A percentile compares a stretch with the other conserved stretches of the same genome.
Evolutionary conservation across 768 basidiomycete genomes (phyloP).

Genomic region (Dictyophora rubrovolvata): DNA sequence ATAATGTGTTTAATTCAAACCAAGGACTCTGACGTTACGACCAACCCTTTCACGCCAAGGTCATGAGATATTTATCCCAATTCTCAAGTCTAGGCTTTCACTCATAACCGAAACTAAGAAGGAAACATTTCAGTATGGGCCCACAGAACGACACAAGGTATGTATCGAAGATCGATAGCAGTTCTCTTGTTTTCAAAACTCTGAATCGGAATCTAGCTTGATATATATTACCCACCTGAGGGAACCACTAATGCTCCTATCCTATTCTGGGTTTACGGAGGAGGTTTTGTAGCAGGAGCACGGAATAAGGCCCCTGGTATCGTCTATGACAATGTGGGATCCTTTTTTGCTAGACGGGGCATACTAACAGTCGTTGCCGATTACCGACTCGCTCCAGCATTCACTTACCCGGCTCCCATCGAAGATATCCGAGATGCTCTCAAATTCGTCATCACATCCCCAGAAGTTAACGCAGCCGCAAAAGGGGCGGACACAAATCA

Average conservation of each 20-base stretch:
- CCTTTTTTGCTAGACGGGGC: conserved; percentile 51
- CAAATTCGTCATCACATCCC: conserved; percentile 27
- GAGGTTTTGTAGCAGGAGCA: conserved; percentile 45
- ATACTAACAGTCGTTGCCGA: conserved; percentile 59
- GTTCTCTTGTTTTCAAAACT: background rate
- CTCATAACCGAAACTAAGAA: conserved; percentile 38
- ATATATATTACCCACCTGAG: conserved; percentile 50
- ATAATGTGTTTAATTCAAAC: background rate
- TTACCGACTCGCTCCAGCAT: conserved; percentile 52
- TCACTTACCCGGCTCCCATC: conserved; percentile 42
- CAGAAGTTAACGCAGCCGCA: background rate
- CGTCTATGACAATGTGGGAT: conserved; percentile 48
- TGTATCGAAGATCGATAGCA: conserved; percentile 4
- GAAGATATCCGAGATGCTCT: conserved; percentile 54
- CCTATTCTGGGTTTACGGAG: conserved; percentile 59
- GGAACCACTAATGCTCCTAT: conserved; percentile 29
- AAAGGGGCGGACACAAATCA: conserved; percentile 26
- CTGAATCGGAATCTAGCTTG: conserved; percentile 38
- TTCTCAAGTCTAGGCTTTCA: conserved; percentile 37
- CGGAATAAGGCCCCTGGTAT: conserved; percentile 35
- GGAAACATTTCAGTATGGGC: conserved; percentile 49
- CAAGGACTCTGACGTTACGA: background rate
- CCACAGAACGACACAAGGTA: conserved; percentile 41
- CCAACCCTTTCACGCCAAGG: conserved; percentile 25
- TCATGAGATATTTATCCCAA: conserved; percentile 35